Evolutionary conservation across 257 asterid species (phyloP).

Genomic region (Solanum tarijense): DNA sequence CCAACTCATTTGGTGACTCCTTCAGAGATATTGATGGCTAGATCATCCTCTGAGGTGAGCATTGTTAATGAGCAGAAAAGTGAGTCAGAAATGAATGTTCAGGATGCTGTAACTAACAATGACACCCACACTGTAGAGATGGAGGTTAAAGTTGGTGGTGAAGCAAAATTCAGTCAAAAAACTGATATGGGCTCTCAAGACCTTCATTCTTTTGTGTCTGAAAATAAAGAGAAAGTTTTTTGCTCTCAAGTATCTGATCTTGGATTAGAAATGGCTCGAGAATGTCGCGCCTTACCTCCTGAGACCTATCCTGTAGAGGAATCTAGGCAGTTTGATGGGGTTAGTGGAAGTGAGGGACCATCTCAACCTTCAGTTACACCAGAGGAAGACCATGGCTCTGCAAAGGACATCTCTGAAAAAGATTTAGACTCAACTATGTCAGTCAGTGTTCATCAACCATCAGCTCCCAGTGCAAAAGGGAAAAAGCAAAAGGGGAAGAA

Average conservation of each 20-base stretch:
- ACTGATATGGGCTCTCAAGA: conserved; percentile 40
- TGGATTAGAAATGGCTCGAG: conserved; percentile 79
- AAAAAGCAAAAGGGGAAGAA: conserved; percentile 73
- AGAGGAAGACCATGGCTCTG: conserved; percentile 37
- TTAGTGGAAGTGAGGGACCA: conserved; percentile 31
- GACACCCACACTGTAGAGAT: conserved; percentile 52
- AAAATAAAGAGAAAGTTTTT: conserved; percentile 61
- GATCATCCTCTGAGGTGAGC: conserved; percentile 58
- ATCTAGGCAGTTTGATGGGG: conserved; percentile 46
- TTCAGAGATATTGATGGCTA: conserved; percentile 83
- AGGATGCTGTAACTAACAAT: conserved; percentile 53
- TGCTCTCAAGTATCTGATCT: conserved; percentile 85
- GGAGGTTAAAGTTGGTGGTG: conserved; percentile 75
- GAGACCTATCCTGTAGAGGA: conserved; percentile 54
- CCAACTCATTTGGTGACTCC: conserved; percentile 98
- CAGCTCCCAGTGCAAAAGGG: conserved; percentile 44
- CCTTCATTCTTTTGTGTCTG: conserved; percentile 41
- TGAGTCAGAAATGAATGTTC: conserved; percentile 47
- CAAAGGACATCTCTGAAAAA: conserved; percentile 37
- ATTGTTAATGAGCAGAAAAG: conserved; percentile 42
- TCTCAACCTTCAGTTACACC: conserved; percentile 31
- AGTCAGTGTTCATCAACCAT: conserved; percentile 29
- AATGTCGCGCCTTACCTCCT: conserved; percentile 47
- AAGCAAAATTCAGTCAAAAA: conserved; percentile 47
- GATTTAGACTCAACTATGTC: conserved; percentile 29